Percentiles rank a stretch among this genome's conserved stretches.
phyloP scores from a whole-genome alignment of 805 yeast genomes.

The Saturnispora kantuleensis region DNA sequence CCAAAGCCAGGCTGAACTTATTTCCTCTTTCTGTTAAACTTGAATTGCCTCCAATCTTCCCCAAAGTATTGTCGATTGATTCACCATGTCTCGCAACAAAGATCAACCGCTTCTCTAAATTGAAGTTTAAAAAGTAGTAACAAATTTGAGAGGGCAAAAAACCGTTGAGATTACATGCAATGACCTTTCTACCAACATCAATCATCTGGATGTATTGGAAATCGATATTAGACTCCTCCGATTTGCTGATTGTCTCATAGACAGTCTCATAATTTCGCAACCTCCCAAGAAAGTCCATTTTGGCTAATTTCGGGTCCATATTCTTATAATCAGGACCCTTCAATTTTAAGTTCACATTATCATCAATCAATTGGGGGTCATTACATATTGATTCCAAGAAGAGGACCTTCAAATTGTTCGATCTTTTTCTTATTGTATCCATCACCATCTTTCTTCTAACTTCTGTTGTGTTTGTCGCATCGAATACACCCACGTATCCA shows the following conservation, averaged over 20 bases:
- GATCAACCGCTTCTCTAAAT: slow-evolving; percentile 78
- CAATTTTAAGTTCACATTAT: slow-evolving; percentile 72
- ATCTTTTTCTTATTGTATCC: slow-evolving; percentile 44
- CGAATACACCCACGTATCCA: slow-evolving; percentile 89
- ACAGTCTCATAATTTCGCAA: slow-evolving; percentile 77
- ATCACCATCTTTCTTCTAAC: slow-evolving; percentile 51
- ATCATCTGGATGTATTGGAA: slow-evolving; percentile 91
- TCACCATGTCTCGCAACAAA: slow-evolving; percentile 97
- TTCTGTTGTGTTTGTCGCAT: slow-evolving; percentile 72
- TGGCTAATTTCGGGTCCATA: slow-evolving; percentile 75
- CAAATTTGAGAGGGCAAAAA: slow-evolving; percentile 90
- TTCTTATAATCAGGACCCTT: slow-evolving; percentile 87
- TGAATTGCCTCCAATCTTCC: slow-evolving; percentile 90
- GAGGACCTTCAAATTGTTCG: slow-evolving; percentile 61
- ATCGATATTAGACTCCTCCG: slow-evolving; percentile 51
- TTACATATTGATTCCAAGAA: slow-evolving; percentile 84
- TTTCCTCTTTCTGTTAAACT: slow-evolving; percentile 68
- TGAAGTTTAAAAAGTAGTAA: slow-evolving; percentile 81
- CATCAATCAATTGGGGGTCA: slow-evolving; percentile 65
- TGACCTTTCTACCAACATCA: slow-evolving; percentile 89
- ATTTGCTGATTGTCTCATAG: slow-evolving; percentile 76
- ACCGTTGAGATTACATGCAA: slow-evolving; percentile 79
- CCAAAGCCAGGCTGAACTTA: slow-evolving; percentile 62
- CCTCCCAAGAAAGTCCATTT: slow-evolving; percentile 74
- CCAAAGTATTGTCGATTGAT: slow-evolving; percentile 71